Base-by-base conservation (phyloP, 805 yeast species). In the Ogataea pini region DNA sequence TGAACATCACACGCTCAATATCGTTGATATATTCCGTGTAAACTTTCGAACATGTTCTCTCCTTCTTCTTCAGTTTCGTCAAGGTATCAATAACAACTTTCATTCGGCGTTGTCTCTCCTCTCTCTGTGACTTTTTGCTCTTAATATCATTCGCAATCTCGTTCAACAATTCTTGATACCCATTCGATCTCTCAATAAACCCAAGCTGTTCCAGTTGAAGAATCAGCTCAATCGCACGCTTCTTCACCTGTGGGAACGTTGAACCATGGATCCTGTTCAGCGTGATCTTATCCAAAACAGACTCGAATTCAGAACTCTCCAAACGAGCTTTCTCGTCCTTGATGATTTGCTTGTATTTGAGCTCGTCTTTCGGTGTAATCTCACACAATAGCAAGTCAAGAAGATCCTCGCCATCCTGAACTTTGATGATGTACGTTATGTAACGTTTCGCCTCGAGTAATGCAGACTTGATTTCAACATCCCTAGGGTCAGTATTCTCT, bases 81-180 rank as follows among this genome's bases (percentile, higher is more conserved):
- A 72, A 60, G 0, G 82, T 74, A 10, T 68, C 71, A 22, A 65
- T 52, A 9, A 79, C 75, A 8, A 73, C 65, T 12, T 60, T 64
- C 29, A 75, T 58, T 51, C 78, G 79, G 14, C 67, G 61, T 19
- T 70, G 69, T 9, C 81, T 60, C 32, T 67, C 63, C 31, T 64
- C 61, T 51, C 80, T 65, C 52, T 74, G 79, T 9, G 69, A 61
- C 52, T 72, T 75, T 55, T 76, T 74, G 44, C 66, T 62, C 55
- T 68, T 72, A 54, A 94, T 89, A 54, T 92, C 97, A 46, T 76
- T 69, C 0, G 97, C 96, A 52, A 94, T 84, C 53, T 87, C 89
- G 60, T 90, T 89, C 49, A 94, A 68, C 12, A 94, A 62, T 18
- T 79, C 82, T 62, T 94, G 98, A 65, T 83, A 89, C 16, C 85